Base-by-base conservation (phyloP, 768 basidiomycete species). In the Clavulina sp. region DNA sequence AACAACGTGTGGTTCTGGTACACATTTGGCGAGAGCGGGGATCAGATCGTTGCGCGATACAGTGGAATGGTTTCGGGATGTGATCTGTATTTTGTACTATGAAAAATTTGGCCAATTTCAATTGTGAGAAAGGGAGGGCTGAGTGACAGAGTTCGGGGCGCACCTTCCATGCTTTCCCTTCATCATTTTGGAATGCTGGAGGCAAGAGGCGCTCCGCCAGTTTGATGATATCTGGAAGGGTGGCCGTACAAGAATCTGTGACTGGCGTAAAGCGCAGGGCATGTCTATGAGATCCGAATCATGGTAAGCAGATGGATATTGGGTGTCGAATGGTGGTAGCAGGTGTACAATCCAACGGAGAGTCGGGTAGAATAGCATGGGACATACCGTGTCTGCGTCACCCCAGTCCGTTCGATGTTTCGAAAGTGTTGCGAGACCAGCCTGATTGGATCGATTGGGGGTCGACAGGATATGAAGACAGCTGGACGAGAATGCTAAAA, bases 51-150 rank as follows among this genome's bases (percentile, higher is more conserved):
- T 68, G 16, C 81, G 75, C 6, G 73, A 58, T 24, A 88, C 62
- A 4, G 76, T 79, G n/a, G 70, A 80, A 56, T 88, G 85, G 60
- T 87, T 86, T 38, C 85, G 75, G 29, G 80, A 64, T 48, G 79
- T 72, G 48, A 84, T 60, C 58, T 88, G 84, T 33, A 88, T 76
- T 63, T 87, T 87, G 67, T 84, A 89, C 86, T 88, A 54, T 38
- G 50, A 13, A 52, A 18, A 47, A 38, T 24, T 31, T 16, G 50
- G 23, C 41, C n/a, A 19, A n/a, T n/a, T n/a, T n/a, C 26, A 33
- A 43, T 31, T 30, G 16, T 24, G 4, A 24, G 40, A 36, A 26
- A 1, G 6, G 34, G 19, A 13, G 6, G 19, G 9, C 43, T 38
- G 9, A 38, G 7, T 19, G 7, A 7, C 23, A 7, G 16, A 46